Conservation (phyloP, 306 rosid species). For the Dicorynia guianensis region DNA sequence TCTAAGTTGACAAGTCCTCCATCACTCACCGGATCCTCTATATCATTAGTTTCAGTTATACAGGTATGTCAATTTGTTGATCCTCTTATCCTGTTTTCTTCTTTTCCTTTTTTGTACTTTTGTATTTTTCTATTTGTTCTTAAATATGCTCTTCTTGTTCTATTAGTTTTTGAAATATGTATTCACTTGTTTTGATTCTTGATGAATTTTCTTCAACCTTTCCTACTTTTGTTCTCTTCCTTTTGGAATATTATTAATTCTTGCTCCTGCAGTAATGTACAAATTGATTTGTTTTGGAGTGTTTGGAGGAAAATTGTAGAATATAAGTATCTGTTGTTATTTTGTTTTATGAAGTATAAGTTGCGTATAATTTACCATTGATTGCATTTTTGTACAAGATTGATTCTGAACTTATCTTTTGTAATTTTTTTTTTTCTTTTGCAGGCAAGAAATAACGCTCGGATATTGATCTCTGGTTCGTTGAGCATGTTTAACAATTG, state of each 20-base stretch:
- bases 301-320: background rate
- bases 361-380: background rate
- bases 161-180: conserved; percentile 15
- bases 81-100: conserved; percentile 28
- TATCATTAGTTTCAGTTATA: conserved; percentile 85
- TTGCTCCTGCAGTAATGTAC: background rate
- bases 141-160: conserved; percentile 2
- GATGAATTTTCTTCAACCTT: background rate
- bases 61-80: conserved; percentile 58
- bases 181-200: conserved; percentile 3
- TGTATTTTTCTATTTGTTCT: background rate
- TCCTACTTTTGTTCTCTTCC: background rate
- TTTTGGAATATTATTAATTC: conserved; percentile 10
- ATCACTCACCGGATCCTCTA: conserved; percentile 81
- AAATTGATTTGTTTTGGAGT: conserved; percentile 8
- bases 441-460: conserved; percentile 98
- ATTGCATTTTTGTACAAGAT: conserved; percentile 31
- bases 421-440: conserved; percentile 20
- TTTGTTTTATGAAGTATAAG: background rate
- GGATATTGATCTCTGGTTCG: conserved; percentile 92
- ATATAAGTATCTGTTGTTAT: conserved; percentile 4
- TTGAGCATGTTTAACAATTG: conserved; percentile 82
- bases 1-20: conserved; percentile 89
- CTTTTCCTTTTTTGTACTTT: conserved; percentile 21
- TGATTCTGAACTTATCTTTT: background rate